Percentiles rank a stretch among this genome's conserved stretches.
Evolutionary conservation across 371 early-diverging fungal species (phyloP).

Genomic region (Blakeslea trispora): DNA sequence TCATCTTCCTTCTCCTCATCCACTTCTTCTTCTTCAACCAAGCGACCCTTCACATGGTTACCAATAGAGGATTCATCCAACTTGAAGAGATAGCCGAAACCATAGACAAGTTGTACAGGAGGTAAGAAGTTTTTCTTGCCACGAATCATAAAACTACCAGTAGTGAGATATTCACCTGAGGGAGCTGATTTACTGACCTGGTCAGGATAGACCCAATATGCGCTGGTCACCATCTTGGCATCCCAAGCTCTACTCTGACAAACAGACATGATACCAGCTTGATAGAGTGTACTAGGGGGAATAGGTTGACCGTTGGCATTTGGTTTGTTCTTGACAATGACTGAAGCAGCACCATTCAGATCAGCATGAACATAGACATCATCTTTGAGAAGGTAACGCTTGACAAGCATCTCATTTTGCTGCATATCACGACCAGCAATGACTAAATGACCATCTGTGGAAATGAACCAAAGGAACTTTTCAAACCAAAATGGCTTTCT

Average conservation of each 20-base stretch:
- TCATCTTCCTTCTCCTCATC: slow-evolving; percentile 13
- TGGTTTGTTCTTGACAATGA: slow-evolving; percentile 87
- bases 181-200: slow-evolving; percentile 97
- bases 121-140: slow-evolving; percentile 97
- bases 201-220: slow-evolving; percentile 95
- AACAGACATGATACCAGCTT: slow-evolving; percentile 97
- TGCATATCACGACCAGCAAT: slow-evolving; percentile 97
- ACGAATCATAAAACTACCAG: slow-evolving; percentile 97
- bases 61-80: slow-evolving; percentile 79
- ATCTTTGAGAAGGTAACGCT: slow-evolving; percentile 73
- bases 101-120: slow-evolving; percentile 95
- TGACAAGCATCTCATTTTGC: slow-evolving; percentile 98
- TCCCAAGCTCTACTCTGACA: slow-evolving; percentile 98
- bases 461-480: slow-evolving; percentile 98
- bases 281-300: slow-evolving; percentile 89
- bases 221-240: slow-evolving; percentile 91
- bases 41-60: slow-evolving; percentile 57
- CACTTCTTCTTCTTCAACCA: slow-evolving; percentile 20
- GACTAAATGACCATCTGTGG: slow-evolving; percentile 93
- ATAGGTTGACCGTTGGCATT: slow-evolving; percentile 66
- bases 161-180: slow-evolving; percentile 94
- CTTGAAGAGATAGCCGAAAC: slow-evolving; percentile 94
- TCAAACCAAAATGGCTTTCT: slow-evolving; percentile 99
- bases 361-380: slow-evolving; percentile 98
- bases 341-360: slow-evolving; percentile 94